Evolutionary conservation across 1,284 basidiomycete species (phyloP), one percentile per base, ranked within the genome.

Genomic region (Blastosporella zonata): DNA sequence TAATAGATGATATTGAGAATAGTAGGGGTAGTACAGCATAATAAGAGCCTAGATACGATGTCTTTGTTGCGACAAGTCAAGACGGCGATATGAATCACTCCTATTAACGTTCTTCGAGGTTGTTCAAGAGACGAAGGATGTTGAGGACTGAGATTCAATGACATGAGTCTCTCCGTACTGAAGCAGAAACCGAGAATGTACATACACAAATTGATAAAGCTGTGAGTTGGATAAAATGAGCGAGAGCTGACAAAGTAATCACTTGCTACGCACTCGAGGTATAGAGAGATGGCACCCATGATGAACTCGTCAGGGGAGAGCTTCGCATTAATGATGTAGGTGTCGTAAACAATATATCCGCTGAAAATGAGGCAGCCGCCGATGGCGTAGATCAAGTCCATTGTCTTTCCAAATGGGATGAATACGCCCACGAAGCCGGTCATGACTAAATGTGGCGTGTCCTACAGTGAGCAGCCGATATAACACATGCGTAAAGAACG

Each of bases 281-380:
- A 96, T 31, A 96, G 81, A 56, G 82, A 87, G 64, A 96, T 85
- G 38, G 87, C 78, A 41, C 84, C 92, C 70, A 93, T 73, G 54
- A 94, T 92, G 69, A 81, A 94, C 63, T 95, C 93, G 56, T 94
- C 92, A 0, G 90, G 89, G 10, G 86, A 89, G 28, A 94, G 71
- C 47, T 82, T 79, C 54, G 79, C 81, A 67, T 87, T 90, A 68
- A 96, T 91, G 52, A 84, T 65, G 66, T 87, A 90, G 1, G 93
- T 96, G 64, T 95, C 92, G 62, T 87, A 94, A 56, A 90, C 81
- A 56, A 91, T 75, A 60, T 91, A 90, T 29, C 83, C 89, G 55
- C 85, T 89, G 74, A 95, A 95, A 50, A 95, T 66, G 37, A 93
- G 70, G 57, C 81, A 84, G 7, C 87, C 92, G n/a, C 80, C 80